These are phyloP conservation scores for Aspergillus terreus DNA, from an alignment of 2,329 filamentous ascomycete species.

Conservation along the genomic window DNA sequence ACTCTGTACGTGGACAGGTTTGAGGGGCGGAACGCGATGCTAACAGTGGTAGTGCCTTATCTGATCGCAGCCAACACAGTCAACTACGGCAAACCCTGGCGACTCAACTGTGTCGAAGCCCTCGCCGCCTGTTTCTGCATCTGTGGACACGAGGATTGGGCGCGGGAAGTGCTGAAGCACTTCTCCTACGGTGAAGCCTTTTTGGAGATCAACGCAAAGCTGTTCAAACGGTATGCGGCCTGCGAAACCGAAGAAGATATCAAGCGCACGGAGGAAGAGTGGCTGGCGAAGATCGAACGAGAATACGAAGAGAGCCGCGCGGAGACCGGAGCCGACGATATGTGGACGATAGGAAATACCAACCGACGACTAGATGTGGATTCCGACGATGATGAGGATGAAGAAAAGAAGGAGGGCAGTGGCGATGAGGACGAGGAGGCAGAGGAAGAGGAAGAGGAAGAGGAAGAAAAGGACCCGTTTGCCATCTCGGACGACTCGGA, in stretches of 20 bases:
- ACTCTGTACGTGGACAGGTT: constrained; percentile 45
- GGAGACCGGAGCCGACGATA: constrained; percentile 58
- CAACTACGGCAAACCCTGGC: constrained; percentile 95
- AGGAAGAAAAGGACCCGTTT: constrained; percentile 62
- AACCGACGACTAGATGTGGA: constrained; percentile 61
- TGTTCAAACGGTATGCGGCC: constrained; percentile 80
- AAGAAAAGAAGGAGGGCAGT: constrained; percentile 44
- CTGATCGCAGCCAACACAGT: constrained; percentile 94
- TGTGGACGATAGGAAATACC: constrained; percentile 87
- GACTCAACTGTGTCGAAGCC: constrained; percentile 93
- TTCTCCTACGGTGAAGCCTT: constrained; percentile 90
- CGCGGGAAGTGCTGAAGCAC: constrained; percentile 72
- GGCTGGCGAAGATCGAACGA: constrained; percentile 83
- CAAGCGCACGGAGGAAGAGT: constrained; percentile 79
- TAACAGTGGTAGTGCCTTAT: constrained; percentile 64
- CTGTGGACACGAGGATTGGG: constrained; percentile 89
- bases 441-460: constrained; percentile 42
- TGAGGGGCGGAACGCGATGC: neutral
- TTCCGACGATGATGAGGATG: constrained; percentile 47
- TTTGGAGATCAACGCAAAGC: constrained; percentile 78
- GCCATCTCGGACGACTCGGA: constrained; percentile 75
- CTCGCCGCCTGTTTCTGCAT: constrained; percentile 90
- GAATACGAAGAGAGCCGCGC: constrained; percentile 81
- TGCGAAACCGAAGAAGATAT: constrained; percentile 77
- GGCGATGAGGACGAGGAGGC: constrained; percentile 38